Evolutionary conservation across 1,284 basidiomycete species (phyloP).

Genomic region (Ceratobasidium sp.): DNA sequence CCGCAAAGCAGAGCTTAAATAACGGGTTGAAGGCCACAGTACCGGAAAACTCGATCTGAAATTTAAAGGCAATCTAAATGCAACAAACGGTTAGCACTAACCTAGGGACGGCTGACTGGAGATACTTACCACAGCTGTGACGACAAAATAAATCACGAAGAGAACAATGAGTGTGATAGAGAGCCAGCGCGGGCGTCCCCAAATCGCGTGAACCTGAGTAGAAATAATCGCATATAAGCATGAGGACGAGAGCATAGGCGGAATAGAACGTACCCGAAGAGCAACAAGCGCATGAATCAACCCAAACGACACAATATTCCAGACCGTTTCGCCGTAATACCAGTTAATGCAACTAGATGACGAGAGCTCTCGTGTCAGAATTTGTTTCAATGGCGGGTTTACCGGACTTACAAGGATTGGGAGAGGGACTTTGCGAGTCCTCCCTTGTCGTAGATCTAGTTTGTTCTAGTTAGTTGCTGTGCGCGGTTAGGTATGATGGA

Average conservation of each 20-base stretch:
- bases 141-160: constrained; percentile 4
- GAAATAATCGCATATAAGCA: background rate
- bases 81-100: background rate
- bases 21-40: constrained; percentile 12
- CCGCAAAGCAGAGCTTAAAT: constrained; percentile 9
- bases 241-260: background rate
- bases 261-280: constrained; percentile 32
- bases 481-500: too few species aligned
- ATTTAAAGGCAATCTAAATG: constrained; percentile 12
- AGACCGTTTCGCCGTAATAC: constrained; percentile 32
- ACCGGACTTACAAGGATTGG: constrained; percentile 19
- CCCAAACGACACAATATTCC: constrained; percentile 23
- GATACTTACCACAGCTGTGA: background rate
- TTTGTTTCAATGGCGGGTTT: background rate
- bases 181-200: constrained; percentile 31
- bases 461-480: background rate
- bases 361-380: too few species aligned
- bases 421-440: constrained; percentile 35
- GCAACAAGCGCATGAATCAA: constrained; percentile 40
- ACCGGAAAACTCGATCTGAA: constrained; percentile 10
- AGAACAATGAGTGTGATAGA: background rate
- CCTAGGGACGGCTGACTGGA: background rate
- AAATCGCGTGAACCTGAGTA: constrained; percentile 17
- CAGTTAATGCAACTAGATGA: constrained; percentile 17
- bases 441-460: constrained; percentile 36